Evolutionary conservation across 495 filamentous ascomycete species (phyloP), one percentile per base, ranked within the genome.

Genomic region (Penicillium waksmanii): DNA sequence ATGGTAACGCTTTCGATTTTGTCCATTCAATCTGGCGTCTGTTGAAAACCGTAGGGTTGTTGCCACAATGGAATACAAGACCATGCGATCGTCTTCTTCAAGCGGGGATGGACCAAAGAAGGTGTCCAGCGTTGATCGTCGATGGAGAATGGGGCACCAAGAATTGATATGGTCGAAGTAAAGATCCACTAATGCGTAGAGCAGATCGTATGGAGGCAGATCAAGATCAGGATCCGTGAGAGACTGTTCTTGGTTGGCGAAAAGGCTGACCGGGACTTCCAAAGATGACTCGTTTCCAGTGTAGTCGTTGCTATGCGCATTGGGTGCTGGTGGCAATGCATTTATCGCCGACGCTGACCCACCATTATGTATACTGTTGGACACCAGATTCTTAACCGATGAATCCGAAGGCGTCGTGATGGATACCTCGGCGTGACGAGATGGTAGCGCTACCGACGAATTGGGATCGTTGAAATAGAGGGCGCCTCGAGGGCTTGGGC

Each of bases 111-210:
- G 76, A 0, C 89, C 89, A 65, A 96, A 96, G n/a, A 96, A 81
- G 7, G 87, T 84, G 64, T 96, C 90, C 8, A 96, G 70, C 0
- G 90, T 93, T 1, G 88, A 85, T 61, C 88, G 84, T 3, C 90
- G 85, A 71, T 96, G 90, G 17, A 96, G 78, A 19, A 96, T 94
- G 0, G 92, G 92, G 73, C 90, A 96, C 88, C 91, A 96, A 0
- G 90, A 89, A 68, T 96, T 93, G 68, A 96, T 85, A 61, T 95
- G 89, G 63, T 94, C 90, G 71, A 96, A 96, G 71, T 93, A 96
- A 3, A 96, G 78, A 66, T 96, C 90, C 7, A 90, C 88, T 23
- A 96, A 74, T 2, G 88, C 85, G 61, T 91, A 95, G 7, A 96
- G 73, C 18, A 96, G 70, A 71, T 94, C 90, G 58, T 96, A 93